Evolutionary conservation across 2,329 filamentous ascomycete genomes (phyloP).

Genomic region (Alternaria gaisen): DNA sequence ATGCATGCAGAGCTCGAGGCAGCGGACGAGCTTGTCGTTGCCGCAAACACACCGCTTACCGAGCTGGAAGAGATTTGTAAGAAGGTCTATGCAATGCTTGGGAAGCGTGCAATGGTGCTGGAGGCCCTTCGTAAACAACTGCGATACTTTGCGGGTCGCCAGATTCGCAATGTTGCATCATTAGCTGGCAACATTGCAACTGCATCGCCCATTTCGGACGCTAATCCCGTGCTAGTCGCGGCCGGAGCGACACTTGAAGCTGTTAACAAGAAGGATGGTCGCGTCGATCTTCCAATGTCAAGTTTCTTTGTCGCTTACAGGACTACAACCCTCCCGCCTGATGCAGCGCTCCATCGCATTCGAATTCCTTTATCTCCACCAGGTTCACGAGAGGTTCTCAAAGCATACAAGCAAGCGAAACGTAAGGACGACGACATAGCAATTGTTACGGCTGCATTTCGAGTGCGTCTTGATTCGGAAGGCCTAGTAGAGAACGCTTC

Average conservation of each 20-base stretch:
- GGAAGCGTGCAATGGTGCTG: slow-evolving; percentile 47
- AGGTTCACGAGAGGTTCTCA: slow-evolving; percentile 78
- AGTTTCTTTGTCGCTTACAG: slow-evolving; percentile 92
- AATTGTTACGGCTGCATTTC: slow-evolving; percentile 87
- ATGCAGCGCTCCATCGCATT: slow-evolving; percentile 84
- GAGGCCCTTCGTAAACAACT: slow-evolving; percentile 88
- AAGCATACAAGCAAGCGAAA: slow-evolving; percentile 95
- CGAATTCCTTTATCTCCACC: slow-evolving; percentile 75
- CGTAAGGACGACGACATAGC: slow-evolving; percentile 97
- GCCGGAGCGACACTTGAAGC: slow-evolving; percentile 82
- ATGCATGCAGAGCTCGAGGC: slow-evolving; percentile 38
- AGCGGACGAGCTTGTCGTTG: slow-evolving; percentile 70
- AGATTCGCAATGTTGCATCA: slow-evolving; percentile 94
- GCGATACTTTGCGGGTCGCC: slow-evolving; percentile 89
- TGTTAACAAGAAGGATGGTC: slow-evolving; percentile 71
- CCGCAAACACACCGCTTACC: slow-evolving; percentile 89
- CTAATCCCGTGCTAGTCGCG: slow-evolving; percentile 90
- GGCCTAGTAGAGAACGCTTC: slow-evolving; percentile 76
- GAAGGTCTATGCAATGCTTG: slow-evolving; percentile 66
- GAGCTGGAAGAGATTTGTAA: slow-evolving; percentile 86
- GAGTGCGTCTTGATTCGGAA: slow-evolving; percentile 73
- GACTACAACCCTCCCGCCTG: slow-evolving; percentile 77
- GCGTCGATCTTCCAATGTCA: slow-evolving; percentile 72
- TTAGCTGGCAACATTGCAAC: slow-evolving; percentile 92
- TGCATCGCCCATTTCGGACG: slow-evolving; percentile 91